phyloP scores from a whole-genome alignment of 495 filamentous ascomycete genomes.

The Lepraria neglecta region DNA sequence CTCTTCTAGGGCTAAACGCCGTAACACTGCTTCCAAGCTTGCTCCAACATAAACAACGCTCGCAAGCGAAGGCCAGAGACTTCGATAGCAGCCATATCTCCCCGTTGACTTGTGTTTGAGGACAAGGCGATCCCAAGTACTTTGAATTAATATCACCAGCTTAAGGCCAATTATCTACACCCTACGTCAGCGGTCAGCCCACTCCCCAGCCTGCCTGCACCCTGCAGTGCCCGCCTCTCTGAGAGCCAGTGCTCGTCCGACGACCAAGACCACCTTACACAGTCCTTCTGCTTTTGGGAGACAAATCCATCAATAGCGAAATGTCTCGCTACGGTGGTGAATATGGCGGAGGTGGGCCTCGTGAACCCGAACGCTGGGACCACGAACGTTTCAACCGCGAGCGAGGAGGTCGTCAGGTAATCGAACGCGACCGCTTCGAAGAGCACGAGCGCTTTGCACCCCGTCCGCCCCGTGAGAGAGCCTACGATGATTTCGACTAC shows the following conservation, averaged over 20 bases:
- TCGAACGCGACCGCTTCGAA: conserved; percentile 41
- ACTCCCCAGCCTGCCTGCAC: neutral
- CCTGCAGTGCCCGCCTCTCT: neutral
- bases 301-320: neutral
- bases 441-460: conserved; percentile 27
- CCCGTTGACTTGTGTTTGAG: neutral
- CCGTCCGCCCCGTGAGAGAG: conserved; percentile 26
- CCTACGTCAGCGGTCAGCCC: neutral
- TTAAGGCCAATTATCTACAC: neutral
- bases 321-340: conserved; percentile 45
- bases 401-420: conserved; percentile 39
- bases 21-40: too few relatives aligned
- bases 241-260: neutral
- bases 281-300: neutral
- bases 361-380: conserved; percentile 36
- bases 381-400: conserved; percentile 45
- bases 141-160: neutral
- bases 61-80: neutral
- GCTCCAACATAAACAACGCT: too few relatives aligned
- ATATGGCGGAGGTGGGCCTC: conserved; percentile 29
- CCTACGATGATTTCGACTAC: conserved; percentile 32
- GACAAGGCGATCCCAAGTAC: neutral
- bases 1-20: too few relatives aligned
- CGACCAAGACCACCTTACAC: neutral
- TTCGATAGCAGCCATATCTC: too few relatives aligned